Evolutionary conservation across 176 grass and related monocot species (phyloP).

Genomic region (Urochloa ruziziensis): DNA sequence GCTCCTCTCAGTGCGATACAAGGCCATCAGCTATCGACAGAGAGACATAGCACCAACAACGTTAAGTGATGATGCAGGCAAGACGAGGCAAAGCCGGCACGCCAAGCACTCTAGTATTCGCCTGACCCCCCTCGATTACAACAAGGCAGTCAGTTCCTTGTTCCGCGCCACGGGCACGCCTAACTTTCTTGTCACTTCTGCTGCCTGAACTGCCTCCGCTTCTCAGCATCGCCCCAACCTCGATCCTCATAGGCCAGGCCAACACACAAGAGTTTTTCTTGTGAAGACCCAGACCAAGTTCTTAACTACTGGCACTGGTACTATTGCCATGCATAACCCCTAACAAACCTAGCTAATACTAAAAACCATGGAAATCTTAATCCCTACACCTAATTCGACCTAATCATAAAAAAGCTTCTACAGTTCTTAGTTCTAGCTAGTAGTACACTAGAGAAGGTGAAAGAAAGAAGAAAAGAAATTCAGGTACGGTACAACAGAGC

Average conservation of each 20-base stretch:
- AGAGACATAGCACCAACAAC: background rate
- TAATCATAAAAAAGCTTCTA: slow-evolving; percentile 37
- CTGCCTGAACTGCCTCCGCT: too few relatives aligned
- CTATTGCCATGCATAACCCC: slow-evolving; percentile 16
- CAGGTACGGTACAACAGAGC: slow-evolving; percentile 45
- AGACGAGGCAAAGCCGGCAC: background rate
- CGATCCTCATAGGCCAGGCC: background rate
- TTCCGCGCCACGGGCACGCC: slow-evolving; percentile 28
- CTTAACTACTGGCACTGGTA: slow-evolving; percentile 9
- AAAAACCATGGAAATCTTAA: slow-evolving; percentile 41
- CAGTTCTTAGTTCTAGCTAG: slow-evolving; percentile 37
- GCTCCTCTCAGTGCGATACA: background rate
- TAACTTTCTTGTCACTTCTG: slow-evolving; percentile 9
- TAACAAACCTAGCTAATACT: slow-evolving; percentile 12
- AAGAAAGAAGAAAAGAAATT: slow-evolving; percentile 6
- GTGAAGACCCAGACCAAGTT: slow-evolving; percentile 12
- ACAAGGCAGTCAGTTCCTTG: slow-evolving; percentile 16
- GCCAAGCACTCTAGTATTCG: background rate
- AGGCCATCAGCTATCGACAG: background rate
- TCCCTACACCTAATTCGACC: slow-evolving; percentile 42
- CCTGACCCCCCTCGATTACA: background rate
- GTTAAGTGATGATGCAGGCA: slow-evolving; percentile 20
- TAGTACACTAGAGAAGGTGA: slow-evolving; percentile 9
- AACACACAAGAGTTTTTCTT: slow-evolving; percentile 32
- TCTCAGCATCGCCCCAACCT: background rate